Evolutionary conservation across 2,329 filamentous ascomycete species (phyloP), one percentile per base, ranked within the genome.

Genomic region (Purpureocillium lavendulum): DNA sequence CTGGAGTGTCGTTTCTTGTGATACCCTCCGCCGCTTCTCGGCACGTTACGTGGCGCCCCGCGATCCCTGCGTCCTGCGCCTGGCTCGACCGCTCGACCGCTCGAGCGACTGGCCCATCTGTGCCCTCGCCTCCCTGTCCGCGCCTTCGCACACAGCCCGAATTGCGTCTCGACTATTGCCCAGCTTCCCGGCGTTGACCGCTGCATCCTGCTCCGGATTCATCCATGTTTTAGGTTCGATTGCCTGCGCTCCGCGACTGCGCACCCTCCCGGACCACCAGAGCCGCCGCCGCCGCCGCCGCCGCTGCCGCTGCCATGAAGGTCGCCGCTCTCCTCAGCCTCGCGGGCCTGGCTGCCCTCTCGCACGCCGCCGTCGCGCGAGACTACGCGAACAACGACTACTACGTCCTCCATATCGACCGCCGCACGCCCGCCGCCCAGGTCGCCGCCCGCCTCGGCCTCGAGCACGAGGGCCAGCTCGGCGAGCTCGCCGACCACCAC

Each of bases 321-420:
- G 49, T 69, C 46, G 55, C 64, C 44, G 66, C 73, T 44, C 50
- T 77, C 38, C 54, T 83, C 42, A 66, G 71, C 59, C 64, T 77
- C 36, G 59, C 70, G 40, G 66, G 73, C 60, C 61, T 79, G 35
- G 64, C 71, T 44, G 62, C 61, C 43, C 53, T 71, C 54, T 61
- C 69, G 44, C 62, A 68, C 41, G 67, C 71, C 24, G 59, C 69
- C 34, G 59, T 77, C 33, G 66, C 71, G 46, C 82, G 85, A 51
- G 75, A 92, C 56, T 86, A 94, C 69, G 75, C 84, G 36, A 71
- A 75, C 30, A 79, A 88, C 62, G 90, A 98, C 62, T 97, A 94
- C 66, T 96, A 97, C 60, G 88, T 94, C 47, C 71, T 98, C 35
- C 85, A 96, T 49, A 75, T 98, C 54, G 77, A 83, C 43, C 66